These are phyloP conservation scores for Hypoxylon sp. DNA, from an alignment of 2,329 filamentous ascomycete species.

Conservation along the genomic window DNA sequence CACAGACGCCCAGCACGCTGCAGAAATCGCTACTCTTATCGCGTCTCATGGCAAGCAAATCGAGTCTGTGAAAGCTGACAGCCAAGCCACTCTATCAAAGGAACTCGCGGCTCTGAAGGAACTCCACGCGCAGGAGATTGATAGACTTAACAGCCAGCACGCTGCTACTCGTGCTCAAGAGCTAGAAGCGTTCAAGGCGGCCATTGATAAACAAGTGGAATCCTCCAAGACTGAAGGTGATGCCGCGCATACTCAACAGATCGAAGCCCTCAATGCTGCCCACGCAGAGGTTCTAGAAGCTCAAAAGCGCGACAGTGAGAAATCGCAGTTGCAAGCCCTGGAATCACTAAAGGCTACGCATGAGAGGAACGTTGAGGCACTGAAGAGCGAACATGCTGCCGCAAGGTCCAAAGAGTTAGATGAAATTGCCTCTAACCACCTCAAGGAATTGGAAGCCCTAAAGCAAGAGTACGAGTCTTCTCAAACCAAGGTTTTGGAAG, in stretches of 20 bases:
- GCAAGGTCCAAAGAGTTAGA: conserved; percentile 48
- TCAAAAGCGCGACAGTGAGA: conserved; percentile 53
- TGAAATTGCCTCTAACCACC: conserved; percentile 45
- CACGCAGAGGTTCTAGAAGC: conserved; percentile 53
- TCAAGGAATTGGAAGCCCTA: conserved; percentile 47
- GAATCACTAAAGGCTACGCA: conserved; percentile 52
- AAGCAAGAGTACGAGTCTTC: conserved; percentile 46
- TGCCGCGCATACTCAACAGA: conserved; percentile 50
- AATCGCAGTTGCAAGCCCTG: conserved; percentile 47
- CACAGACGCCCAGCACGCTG: conserved; percentile 43
- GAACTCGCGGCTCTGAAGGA: conserved; percentile 52
- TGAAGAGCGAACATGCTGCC: conserved; percentile 50
- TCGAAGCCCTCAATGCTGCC: conserved; percentile 53
- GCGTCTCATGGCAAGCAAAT: conserved; percentile 50
- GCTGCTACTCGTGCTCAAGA: conserved; percentile 52
- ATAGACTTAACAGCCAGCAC: conserved; percentile 50
- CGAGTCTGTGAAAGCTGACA: conserved; percentile 48
- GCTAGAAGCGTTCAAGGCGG: conserved; percentile 53
- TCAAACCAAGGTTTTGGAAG: conserved; percentile 39
- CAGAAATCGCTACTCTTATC: conserved; percentile 49
- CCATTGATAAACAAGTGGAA: conserved; percentile 53
- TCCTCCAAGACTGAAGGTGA: conserved; percentile 54
- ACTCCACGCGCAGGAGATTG: conserved; percentile 51
- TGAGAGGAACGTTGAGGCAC: conserved; percentile 48
- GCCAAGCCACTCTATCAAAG: conserved; percentile 47